Percentiles rank a stretch among this genome's conserved stretches.
Conservation (phyloP, 495 filamentous ascomycete species). For the Podospora tetraspora region DNA sequence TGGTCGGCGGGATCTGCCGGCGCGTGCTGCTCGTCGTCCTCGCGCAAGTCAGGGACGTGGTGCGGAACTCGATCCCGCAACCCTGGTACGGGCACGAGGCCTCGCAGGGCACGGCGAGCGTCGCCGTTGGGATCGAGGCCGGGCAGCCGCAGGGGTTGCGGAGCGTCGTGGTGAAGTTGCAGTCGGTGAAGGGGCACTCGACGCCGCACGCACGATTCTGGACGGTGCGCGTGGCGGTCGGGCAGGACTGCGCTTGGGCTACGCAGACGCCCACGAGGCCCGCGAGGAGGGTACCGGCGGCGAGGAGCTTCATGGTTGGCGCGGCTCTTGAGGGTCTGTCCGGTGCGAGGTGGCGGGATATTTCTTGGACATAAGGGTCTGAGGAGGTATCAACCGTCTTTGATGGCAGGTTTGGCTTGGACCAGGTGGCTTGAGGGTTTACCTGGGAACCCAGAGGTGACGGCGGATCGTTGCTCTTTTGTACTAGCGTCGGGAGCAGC, state of each 20-base stretch:
- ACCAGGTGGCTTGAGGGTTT: background rate
- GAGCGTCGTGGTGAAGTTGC: slow-evolving; percentile 24
- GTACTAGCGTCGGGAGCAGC: background rate
- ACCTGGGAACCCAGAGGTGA: background rate
- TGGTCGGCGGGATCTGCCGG: slow-evolving; percentile 10
- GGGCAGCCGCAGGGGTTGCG: slow-evolving; percentile 30
- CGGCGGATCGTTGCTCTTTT: background rate
- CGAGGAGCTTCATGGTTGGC: slow-evolving; percentile 21
- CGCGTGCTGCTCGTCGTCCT: slow-evolving; percentile 12
- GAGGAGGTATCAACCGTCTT: background rate
- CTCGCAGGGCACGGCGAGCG: slow-evolving; percentile 29
- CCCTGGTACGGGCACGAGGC: slow-evolving; percentile 29
- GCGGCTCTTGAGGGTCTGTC: background rate
- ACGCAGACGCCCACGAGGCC: slow-evolving; percentile 20
- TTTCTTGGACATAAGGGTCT: background rate
- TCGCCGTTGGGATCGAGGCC: slow-evolving; percentile 26
- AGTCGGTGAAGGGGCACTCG: slow-evolving; percentile 24
- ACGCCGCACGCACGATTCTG: slow-evolving; percentile 25
- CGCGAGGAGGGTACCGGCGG: slow-evolving; percentile 16
- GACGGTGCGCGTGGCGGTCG: slow-evolving; percentile 26
- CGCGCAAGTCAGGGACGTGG: slow-evolving; percentile 18
- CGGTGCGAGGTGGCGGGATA: background rate
- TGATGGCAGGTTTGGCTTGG: background rate
- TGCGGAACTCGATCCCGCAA: slow-evolving; percentile 29
- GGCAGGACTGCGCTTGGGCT: slow-evolving; percentile 20